Base-by-base conservation (phyloP, 1,139 yeast genomes). In the Geotrichum reessii region DNA sequence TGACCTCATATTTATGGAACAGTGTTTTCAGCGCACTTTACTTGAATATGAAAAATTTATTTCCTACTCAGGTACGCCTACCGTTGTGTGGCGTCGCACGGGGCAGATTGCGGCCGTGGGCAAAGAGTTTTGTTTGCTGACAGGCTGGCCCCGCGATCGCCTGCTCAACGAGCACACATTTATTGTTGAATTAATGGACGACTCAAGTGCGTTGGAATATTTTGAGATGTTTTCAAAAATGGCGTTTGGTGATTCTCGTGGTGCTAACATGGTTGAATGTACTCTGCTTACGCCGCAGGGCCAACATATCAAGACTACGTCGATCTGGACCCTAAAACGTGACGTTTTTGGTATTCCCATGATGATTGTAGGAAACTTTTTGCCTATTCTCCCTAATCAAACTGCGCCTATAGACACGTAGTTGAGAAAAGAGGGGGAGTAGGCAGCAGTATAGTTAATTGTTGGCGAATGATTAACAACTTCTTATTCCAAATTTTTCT, bases 71-170 rank as follows among this genome's bases (percentile, higher is more conserved):
- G 97, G 97, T 0, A 92, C 97, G 0, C 98, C 98, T 0, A 91
- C 97, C 0, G 83, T 92, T 33, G 93, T 91, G 12, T 92, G 97
- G 97, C 77, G 98, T 65, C 78, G 98, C 59, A 91, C 96, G 1
- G 96, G 96, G 5, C 97, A 92, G 70, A 87, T 92, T 14, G 95
- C 96, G 0, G 92, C 90, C 63, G 95, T 92, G 2, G 95, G 96
- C 24, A 88, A 87, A 66, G 98, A 92, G 72, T 92, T 92, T 69
- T 86, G 95, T 65, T 80, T 88, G 8, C 74, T 92, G 28, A 90
- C 97, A 0, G 97, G 96, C 1, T 91, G 97, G 97, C 76, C 85
- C 19, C 80, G 82, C 64, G 86, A 84, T 53, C 86, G 86, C 57
- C 72, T 91, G 37, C 71, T 91, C 56, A 63, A 64, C 44, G 66